Evolutionary conservation across 345 rosid species (phyloP).

Genomic region (Anastatica hierochuntica): DNA sequence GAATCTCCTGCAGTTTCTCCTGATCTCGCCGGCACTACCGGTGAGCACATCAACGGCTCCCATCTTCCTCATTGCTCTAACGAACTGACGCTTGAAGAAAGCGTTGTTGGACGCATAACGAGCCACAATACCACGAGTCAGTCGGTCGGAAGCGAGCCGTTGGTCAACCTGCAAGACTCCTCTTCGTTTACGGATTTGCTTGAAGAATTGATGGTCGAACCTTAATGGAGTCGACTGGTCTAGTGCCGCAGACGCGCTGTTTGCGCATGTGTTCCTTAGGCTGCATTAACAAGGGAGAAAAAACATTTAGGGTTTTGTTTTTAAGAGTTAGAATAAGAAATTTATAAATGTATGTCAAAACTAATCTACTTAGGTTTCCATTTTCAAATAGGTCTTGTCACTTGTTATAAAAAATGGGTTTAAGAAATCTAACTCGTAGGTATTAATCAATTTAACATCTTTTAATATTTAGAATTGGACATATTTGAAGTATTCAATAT

Average conservation of each 20-base stretch:
- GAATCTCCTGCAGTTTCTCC: constrained; percentile 48
- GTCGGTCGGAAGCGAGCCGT: constrained; percentile 6
- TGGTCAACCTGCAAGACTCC: constrained; percentile 30
- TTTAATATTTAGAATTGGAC: no score
- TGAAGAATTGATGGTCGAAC: constrained; percentile 25
- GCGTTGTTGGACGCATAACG: constrained; percentile 19
- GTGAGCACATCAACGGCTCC: constrained; percentile 51
- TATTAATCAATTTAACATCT: no score
- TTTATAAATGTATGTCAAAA: background rate
- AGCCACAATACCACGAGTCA: constrained; percentile 24
- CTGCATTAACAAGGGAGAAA: background rate
- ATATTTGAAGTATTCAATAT: no score
- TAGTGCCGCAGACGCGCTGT: constrained; percentile 11
- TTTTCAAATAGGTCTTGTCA: no score
- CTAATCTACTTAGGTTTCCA: no score
- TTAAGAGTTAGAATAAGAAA: background rate
- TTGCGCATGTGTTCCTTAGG: constrained; percentile 23
- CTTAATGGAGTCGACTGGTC: constrained; percentile 26
- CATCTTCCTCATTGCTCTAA: constrained; percentile 65
- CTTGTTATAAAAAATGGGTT: no score
- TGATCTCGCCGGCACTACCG: constrained; percentile 51
- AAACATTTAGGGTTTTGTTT: background rate
- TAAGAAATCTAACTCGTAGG: no score
- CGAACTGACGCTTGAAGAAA: constrained; percentile 35
- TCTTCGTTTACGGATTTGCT: constrained; percentile 19